A percentile compares a stretch with the other conserved stretches of the same genome.
phyloP scores from a whole-genome alignment of 352 stramenopile genomes.

The Globisporangium radiosum region DNA sequence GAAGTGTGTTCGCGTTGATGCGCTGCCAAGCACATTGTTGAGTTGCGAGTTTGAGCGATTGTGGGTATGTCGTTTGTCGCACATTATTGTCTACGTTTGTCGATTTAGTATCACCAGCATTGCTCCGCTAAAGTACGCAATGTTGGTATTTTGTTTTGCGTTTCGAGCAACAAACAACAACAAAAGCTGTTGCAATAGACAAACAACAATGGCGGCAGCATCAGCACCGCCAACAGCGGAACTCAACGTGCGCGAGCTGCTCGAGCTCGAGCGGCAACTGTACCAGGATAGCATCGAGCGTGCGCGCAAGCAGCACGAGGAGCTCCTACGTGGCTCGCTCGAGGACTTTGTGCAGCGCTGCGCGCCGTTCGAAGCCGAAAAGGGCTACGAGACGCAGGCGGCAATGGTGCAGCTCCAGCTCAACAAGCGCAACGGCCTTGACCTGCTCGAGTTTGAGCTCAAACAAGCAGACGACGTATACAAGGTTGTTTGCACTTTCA shows the following conservation, averaged over 20 bases:
- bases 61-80: not conserved
- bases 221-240: not conserved
- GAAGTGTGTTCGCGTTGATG: too few relatives aligned
- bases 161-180: too few relatives aligned
- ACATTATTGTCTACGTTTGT: too few relatives aligned
- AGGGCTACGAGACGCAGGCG: constrained; percentile 36
- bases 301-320: constrained; percentile 34
- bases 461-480: constrained; percentile 64
- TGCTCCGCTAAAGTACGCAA: too few relatives aligned
- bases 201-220: too few relatives aligned
- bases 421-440: constrained; percentile 42
- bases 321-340: constrained; percentile 38
- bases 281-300: constrained; percentile 82
- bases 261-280: constrained; percentile 21
- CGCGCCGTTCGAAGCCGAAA: constrained; percentile 46
- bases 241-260: constrained; percentile 61
- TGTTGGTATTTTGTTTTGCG: too few relatives aligned
- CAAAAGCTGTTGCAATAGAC: too few relatives aligned
- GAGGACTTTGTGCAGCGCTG: constrained; percentile 61
- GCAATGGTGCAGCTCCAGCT: constrained; percentile 48
- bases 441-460: constrained; percentile 69
- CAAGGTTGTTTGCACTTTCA: constrained; percentile 8
- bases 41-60: not conserved
- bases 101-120: too few relatives aligned
- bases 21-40: too few relatives aligned